Conservation (phyloP, 2,329 filamentous ascomycete species). For the Aplosporella prunicola region DNA sequence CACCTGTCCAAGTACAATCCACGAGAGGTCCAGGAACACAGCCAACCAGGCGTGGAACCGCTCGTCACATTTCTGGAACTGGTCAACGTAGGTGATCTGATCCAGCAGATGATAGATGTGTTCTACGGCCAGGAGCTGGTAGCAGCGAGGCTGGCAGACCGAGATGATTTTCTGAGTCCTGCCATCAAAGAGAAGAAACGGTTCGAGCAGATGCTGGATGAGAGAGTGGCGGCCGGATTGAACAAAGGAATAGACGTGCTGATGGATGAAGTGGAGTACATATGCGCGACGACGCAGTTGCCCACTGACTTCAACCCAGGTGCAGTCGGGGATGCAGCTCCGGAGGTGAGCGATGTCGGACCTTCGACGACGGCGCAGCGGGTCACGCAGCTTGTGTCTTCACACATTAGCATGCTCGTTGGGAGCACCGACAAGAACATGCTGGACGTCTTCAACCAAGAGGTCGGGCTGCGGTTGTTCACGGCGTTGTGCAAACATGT, state of each 20-base stretch:
- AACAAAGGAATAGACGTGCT: slow-evolving; percentile 98
- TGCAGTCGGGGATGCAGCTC: slow-evolving; percentile 20
- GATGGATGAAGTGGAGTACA: slow-evolving; percentile 96
- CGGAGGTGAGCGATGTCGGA: slow-evolving; percentile 49
- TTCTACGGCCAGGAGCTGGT: slow-evolving; percentile 96
- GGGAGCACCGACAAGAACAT: slow-evolving; percentile 97
- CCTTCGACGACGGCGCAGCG: slow-evolving; percentile 70
- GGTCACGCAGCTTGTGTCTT: slow-evolving; percentile 75
- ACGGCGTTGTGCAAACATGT: slow-evolving; percentile 91
- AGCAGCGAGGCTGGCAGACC: slow-evolving; percentile 70
- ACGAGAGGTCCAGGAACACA: slow-evolving; percentile 64
- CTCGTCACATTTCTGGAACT: slow-evolving; percentile 93
- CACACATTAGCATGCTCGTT: slow-evolving; percentile 84
- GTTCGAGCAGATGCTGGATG: slow-evolving; percentile 97
- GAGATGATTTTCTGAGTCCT: slow-evolving; percentile 88
- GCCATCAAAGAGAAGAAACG: slow-evolving; percentile 93
- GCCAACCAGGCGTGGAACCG: slow-evolving; percentile 65
- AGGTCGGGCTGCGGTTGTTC: slow-evolving; percentile 89
- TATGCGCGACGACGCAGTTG: slow-evolving; percentile 78
- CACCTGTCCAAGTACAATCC: slow-evolving; percentile 90
- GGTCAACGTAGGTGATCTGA: slow-evolving; percentile 94
- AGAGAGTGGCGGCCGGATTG: slow-evolving; percentile 86
- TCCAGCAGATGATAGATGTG: slow-evolving; percentile 97
- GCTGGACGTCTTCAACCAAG: slow-evolving; percentile 96
- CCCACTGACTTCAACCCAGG: slow-evolving; percentile 84